Evolutionary conservation across 2,329 filamentous ascomycete species (phyloP).

Genomic region (Cladosporium colombiae): DNA sequence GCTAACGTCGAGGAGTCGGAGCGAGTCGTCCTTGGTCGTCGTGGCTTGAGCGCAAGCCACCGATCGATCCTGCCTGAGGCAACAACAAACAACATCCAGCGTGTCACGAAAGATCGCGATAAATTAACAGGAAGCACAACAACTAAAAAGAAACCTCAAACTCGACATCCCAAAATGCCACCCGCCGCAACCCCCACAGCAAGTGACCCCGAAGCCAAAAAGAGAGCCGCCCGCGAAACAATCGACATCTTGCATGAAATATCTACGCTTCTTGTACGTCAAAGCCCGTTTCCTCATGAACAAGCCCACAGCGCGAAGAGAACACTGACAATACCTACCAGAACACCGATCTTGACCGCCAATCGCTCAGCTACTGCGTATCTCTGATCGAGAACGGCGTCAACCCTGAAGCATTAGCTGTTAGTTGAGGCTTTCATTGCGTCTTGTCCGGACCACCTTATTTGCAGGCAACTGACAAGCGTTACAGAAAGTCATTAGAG

Average conservation of each 20-base stretch:
- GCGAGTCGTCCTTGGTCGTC: not conserved
- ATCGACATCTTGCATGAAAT: constrained; percentile 73
- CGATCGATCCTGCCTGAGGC: not conserved
- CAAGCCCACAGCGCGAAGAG: too few species aligned
- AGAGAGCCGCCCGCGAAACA: constrained; percentile 75
- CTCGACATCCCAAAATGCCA: constrained; percentile 29
- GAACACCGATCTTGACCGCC: constrained; percentile 92
- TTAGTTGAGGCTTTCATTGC: constrained; percentile 64
- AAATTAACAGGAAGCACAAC: not conserved
- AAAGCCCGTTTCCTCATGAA: not conserved
- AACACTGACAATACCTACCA: constrained; percentile 42
- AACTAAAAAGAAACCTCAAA: not conserved
- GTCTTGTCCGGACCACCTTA: constrained; percentile 89
- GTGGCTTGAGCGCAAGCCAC: not conserved
- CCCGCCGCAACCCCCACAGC: constrained; percentile 26
- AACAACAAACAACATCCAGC: not conserved
- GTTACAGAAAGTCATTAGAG: constrained; percentile 48
- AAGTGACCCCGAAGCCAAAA: constrained; percentile 60
- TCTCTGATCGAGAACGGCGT: constrained; percentile 97
- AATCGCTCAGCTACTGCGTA: constrained; percentile 90
- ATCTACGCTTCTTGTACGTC: constrained; percentile 76
- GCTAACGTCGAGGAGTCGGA: not conserved
- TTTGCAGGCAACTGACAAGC: constrained; percentile 62
- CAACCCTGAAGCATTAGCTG: constrained; percentile 90
- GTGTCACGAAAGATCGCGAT: not conserved